These are phyloP conservation scores for Arabis alpina DNA, from an alignment of 345 rosid genomes.

Conservation along the genomic window DNA sequence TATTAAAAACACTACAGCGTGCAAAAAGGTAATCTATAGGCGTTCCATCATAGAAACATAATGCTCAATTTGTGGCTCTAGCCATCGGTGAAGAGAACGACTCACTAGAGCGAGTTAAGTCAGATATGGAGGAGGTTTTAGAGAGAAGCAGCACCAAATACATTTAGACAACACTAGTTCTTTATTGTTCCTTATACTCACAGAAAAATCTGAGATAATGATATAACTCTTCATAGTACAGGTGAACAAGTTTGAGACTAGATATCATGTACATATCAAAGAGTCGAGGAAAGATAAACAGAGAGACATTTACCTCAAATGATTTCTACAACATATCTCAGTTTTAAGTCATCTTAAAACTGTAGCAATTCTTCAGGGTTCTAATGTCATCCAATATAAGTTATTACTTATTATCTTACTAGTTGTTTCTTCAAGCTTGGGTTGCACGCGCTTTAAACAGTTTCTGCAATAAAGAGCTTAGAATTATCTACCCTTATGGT, in stretches of 20 bases:
- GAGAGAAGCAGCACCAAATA: background rate
- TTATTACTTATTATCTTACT: conserved; percentile 6
- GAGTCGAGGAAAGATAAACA: conserved; percentile 20
- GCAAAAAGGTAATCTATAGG: background rate
- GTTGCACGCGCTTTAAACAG: conserved; percentile 51
- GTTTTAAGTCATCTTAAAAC: conserved; percentile 44
- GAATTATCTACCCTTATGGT: background rate
- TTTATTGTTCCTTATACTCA: background rate
- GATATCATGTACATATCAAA: conserved; percentile 37
- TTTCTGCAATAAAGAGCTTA: conserved; percentile 32
- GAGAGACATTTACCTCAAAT: conserved; percentile 10
- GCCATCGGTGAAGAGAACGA: conserved; percentile 15
- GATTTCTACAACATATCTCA: conserved; percentile 45
- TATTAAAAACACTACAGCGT: conserved; percentile 25
- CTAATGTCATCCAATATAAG: conserved; percentile 27
- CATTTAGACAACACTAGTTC: background rate
- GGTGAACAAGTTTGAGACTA: conserved; percentile 29
- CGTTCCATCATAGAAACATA: background rate
- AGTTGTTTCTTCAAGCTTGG: conserved; percentile 25
- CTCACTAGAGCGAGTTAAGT: background rate
- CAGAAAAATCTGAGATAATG: background rate
- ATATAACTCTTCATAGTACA: conserved; percentile 14
- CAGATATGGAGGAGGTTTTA: background rate
- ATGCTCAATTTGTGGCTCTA: conserved; percentile 2
- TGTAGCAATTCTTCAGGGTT: conserved; percentile 29